These are phyloP conservation scores for Leccinum pellstonianum DNA, from an alignment of 768 basidiomycete species.

Conservation along the genomic window DNA sequence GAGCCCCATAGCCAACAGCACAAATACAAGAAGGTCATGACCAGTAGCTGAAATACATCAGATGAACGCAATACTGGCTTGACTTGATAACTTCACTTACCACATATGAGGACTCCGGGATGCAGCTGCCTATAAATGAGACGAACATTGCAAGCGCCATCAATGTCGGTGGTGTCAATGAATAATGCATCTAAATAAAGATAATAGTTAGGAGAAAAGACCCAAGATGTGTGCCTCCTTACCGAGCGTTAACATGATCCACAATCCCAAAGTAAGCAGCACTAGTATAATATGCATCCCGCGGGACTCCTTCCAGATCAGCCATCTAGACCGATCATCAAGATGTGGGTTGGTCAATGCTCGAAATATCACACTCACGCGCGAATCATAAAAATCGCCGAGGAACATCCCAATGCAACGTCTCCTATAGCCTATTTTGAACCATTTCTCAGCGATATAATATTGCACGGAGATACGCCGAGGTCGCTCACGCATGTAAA, in stretches of 20 bases:
- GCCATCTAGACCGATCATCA: conserved; percentile 17
- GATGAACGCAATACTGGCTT: not conserved
- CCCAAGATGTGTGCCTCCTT: not conserved
- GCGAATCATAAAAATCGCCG: conserved; percentile 25
- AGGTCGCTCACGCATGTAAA: conserved; percentile 8
- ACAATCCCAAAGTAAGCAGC: conserved; percentile 19
- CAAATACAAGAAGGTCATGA: conserved; percentile 21
- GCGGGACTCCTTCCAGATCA: conserved; percentile 24
- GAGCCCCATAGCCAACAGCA: conserved; percentile 18
- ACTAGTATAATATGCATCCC: conserved; percentile 12
- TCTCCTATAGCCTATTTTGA: conserved; percentile 3
- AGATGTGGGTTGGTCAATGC: not conserved
- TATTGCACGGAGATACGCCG: no score
- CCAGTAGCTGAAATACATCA: conserved; percentile 12
- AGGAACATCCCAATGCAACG: conserved; percentile 19
- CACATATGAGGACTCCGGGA: conserved; percentile 9
- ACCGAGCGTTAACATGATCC: conserved; percentile 16
- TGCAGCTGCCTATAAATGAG: not conserved
- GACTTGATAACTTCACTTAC: conserved; percentile 6
- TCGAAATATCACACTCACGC: conserved; percentile 12
- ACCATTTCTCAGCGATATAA: not conserved
- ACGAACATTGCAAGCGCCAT: not conserved
- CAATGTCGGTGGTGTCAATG: not conserved
- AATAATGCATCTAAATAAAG: conserved; percentile 5
- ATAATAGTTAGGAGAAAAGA: not conserved